Conservation (phyloP, 176 grass and related monocot species). For the Oryza australiensis region DNA sequence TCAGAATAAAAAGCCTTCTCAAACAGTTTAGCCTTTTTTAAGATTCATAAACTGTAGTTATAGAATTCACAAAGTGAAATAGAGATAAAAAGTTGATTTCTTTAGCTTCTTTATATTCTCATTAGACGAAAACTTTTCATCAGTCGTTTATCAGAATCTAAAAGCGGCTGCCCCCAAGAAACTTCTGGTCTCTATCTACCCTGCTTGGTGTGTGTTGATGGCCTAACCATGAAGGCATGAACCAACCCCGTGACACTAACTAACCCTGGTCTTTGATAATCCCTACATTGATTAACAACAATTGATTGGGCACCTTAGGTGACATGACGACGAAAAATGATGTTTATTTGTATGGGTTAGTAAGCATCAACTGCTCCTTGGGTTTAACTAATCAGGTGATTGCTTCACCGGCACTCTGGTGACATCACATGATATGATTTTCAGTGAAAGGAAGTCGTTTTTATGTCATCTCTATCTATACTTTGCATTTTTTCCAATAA, state of each 20-base stretch:
- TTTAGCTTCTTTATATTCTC: no score
- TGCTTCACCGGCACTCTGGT: background rate
- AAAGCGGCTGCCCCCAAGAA: no score
- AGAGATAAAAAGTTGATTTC: no score
- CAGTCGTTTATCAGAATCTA: no score
- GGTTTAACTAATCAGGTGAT: slow-evolving; percentile 9
- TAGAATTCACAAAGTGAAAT: no score
- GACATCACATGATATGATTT: slow-evolving; percentile 6
- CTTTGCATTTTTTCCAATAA: background rate
- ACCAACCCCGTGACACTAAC: slow-evolving; percentile 36
- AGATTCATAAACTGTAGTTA: no score
- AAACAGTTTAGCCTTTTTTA: no score
- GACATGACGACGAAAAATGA: background rate
- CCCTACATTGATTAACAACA: background rate
- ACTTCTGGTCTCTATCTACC: background rate
- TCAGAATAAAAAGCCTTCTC: no score
- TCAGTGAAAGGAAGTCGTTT: background rate
- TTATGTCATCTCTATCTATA: background rate
- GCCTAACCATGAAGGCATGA: slow-evolving; percentile 18
- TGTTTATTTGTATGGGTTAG: background rate
- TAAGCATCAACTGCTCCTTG: background rate
- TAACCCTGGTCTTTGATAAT: slow-evolving; percentile 30
- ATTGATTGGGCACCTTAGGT: background rate
- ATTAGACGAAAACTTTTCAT: no score
- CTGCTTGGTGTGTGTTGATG: background rate